Evolutionary conservation across 257 asterid genomes (phyloP).

Genomic region (Paulownia fortunei): DNA sequence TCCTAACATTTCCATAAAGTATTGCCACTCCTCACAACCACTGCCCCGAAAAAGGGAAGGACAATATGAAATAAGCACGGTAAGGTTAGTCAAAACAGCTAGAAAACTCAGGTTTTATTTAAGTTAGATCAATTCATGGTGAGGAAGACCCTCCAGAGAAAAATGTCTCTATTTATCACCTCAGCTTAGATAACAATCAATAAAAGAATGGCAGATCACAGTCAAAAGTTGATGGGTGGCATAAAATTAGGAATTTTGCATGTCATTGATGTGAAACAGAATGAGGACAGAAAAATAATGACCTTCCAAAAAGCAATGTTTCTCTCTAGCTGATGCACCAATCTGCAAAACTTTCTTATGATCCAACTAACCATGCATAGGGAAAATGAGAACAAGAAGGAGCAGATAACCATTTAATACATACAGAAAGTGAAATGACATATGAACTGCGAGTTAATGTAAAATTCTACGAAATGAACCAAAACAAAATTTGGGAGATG

Average conservation of each 20-base stretch:
- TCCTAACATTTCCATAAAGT: not conserved
- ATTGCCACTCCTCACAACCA: not conserved
- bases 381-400: not conserved
- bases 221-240: not conserved
- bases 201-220: not conserved
- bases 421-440: not conserved
- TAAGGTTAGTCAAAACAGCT: not conserved
- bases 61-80: not conserved
- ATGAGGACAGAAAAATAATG: not conserved
- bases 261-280: not conserved
- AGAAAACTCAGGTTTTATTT: not conserved
- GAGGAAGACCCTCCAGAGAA: no score
- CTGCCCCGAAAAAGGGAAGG: conserved; percentile 3
- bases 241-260: not conserved
- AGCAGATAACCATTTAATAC: not conserved
- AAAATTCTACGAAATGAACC: not conserved
- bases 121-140: no score
- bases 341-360: not conserved
- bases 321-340: not conserved
- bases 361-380: not conserved
- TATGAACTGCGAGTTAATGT: not conserved
- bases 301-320: not conserved
- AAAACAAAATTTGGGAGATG: not conserved
- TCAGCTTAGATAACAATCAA: not conserved
- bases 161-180: no score